Percentiles rank a stretch among this genome's conserved stretches.
Evolutionary conservation across 306 rosid species (phyloP).

Genomic region (Castanea mollissima): DNA sequence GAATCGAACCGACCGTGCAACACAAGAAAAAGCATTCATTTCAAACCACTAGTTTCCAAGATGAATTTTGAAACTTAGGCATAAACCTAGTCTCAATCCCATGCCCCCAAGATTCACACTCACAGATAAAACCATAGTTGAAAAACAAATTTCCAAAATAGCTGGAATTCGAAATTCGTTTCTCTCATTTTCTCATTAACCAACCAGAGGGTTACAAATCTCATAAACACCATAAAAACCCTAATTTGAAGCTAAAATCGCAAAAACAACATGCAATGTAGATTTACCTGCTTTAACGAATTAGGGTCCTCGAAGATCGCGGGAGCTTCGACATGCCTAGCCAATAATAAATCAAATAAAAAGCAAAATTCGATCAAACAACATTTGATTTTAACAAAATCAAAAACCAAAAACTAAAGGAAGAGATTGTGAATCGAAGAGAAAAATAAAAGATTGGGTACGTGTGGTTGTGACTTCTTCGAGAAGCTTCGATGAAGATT

Average conservation of each 20-base stretch:
- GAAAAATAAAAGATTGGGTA: slow-evolving; percentile 20
- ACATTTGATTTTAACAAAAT: neutral
- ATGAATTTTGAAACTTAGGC: neutral
- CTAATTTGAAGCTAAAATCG: slow-evolving; percentile 12
- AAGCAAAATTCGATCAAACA: neutral
- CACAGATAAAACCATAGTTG: neutral
- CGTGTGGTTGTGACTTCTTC: slow-evolving; percentile 72
- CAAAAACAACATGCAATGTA: neutral
- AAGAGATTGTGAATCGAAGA: neutral
- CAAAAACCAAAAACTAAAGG: neutral
- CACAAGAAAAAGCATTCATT: too few relatives aligned
- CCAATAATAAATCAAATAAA: neutral
- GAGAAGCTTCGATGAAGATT: slow-evolving; percentile 60
- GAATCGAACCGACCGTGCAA: neutral
- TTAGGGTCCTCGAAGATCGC: slow-evolving; percentile 81
- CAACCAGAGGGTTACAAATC: slow-evolving; percentile 1
- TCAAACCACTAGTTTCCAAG: neutral
- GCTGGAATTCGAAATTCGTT: slow-evolving; percentile 1
- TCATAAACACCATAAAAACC: neutral
- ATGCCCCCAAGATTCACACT: neutral
- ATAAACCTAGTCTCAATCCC: neutral
- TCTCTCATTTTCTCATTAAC: neutral
- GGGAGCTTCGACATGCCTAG: slow-evolving; percentile 78
- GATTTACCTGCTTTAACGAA: slow-evolving; percentile 64
- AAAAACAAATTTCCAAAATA: neutral